phyloP scores from a whole-genome alignment of 441 rosid genomes.

The Manihot esculenta region DNA sequence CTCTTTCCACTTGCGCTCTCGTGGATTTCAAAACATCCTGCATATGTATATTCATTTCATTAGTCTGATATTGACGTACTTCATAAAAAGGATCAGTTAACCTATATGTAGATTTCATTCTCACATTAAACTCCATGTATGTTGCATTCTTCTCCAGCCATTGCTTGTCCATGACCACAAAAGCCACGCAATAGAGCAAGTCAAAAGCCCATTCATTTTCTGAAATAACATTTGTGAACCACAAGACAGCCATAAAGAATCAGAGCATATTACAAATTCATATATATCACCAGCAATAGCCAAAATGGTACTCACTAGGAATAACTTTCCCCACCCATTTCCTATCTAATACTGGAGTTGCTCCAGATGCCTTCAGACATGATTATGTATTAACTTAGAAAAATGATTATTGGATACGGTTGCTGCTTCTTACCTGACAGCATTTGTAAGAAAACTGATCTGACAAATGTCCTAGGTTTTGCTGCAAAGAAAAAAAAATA shows the following conservation, averaged over 20 bases:
- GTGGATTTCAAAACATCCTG: conserved; percentile 84
- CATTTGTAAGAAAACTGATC: conserved; percentile 78
- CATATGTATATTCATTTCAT: conserved; percentile 6
- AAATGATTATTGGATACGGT: background rate
- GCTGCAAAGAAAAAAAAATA: conserved; percentile 42
- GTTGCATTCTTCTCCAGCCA: conserved; percentile 91
- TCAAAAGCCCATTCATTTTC: conserved; percentile 93
- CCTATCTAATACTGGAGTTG: background rate
- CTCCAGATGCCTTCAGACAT: background rate
- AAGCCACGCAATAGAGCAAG: conserved; percentile 87
- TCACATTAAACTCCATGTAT: conserved; percentile 94
- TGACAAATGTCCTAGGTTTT: conserved; percentile 70
- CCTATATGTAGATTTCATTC: conserved; percentile 15
- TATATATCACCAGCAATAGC: background rate
- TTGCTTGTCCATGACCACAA: conserved; percentile 86
- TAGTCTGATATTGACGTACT: background rate
- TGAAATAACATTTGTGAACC: conserved; percentile 21
- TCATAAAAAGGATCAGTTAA: background rate
- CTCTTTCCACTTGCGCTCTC: conserved; percentile 71
- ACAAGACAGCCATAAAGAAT: conserved; percentile 11
- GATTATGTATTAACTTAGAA: background rate
- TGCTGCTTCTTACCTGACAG: conserved; percentile 58
- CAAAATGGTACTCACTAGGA: background rate
- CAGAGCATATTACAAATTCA: background rate
- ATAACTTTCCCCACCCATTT: background rate